Conservation (phyloP, 352 stramenopile species). For the Phytophthora megakarya region DNA sequence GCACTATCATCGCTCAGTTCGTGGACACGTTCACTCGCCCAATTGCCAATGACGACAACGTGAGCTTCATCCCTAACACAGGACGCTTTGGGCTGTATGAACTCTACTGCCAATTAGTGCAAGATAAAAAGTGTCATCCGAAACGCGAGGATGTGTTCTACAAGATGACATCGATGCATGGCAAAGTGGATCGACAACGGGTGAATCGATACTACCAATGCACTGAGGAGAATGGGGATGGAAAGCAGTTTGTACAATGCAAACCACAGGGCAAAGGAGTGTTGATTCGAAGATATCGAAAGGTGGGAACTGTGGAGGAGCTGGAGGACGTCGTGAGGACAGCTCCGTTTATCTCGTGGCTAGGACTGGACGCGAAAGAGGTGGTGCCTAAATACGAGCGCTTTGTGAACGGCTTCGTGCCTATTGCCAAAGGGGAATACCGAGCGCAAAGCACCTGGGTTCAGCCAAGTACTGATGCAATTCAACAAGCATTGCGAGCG, state of each 20-base stretch:
- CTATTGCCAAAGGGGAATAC: constrained; percentile 46
- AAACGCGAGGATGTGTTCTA: constrained; percentile 61
- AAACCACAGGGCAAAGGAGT: constrained; percentile 62
- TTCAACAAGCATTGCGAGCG: constrained; percentile 7
- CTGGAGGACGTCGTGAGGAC: constrained; percentile 31
- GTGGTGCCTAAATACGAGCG: constrained; percentile 39
- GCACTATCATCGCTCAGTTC: constrained; percentile 49
- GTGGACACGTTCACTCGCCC: constrained; percentile 54
- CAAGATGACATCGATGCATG: constrained; percentile 65
- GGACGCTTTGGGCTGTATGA: constrained; percentile 53
- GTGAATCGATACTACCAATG: constrained; percentile 56
- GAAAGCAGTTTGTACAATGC: constrained; percentile 36
- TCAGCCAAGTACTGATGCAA: constrained; percentile 6
- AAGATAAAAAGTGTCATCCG: constrained; percentile 40
- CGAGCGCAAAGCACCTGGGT: constrained; percentile 18
- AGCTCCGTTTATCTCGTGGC: constrained; percentile 35
- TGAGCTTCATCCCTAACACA: constrained; percentile 61
- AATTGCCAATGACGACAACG: constrained; percentile 62
- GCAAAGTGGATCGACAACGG: constrained; percentile 62
- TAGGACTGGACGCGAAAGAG: constrained; percentile 39
- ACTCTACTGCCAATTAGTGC: constrained; percentile 48
- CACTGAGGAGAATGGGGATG: constrained; percentile 8
- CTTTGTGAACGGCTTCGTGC: constrained; percentile 50
- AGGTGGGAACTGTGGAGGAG: constrained; percentile 14
- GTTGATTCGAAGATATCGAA: constrained; percentile 48